phyloP scores from a whole-genome alignment of 345 rosid genomes.

The Noccaea caerulescens region DNA sequence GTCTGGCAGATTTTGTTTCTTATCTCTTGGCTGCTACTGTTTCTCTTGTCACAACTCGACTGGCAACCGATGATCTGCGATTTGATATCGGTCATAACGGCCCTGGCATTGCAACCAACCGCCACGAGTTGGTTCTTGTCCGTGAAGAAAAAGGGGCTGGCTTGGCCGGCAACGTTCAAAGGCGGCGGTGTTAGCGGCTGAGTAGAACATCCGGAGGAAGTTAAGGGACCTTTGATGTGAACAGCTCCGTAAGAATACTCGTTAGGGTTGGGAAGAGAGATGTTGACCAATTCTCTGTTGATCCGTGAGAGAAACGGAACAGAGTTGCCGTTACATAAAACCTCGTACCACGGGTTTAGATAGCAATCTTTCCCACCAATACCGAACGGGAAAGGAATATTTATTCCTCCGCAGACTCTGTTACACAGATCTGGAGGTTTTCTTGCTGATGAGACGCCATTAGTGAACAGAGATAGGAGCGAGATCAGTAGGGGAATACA shows the following conservation, averaged over 20 bases:
- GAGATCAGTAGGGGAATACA: background rate
- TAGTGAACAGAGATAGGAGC: constrained; percentile 32
- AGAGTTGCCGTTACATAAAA: constrained; percentile 32
- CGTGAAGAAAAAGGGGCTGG: constrained; percentile 38
- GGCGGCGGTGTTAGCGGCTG: constrained; percentile 12
- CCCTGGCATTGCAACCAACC: constrained; percentile 48
- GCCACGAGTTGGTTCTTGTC: constrained; percentile 46
- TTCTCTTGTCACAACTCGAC: constrained; percentile 43
- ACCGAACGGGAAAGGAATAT: constrained; percentile 39
- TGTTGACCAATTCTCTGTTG: constrained; percentile 35
- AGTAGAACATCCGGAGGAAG: constrained; percentile 38
- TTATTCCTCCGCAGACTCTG: constrained; percentile 34
- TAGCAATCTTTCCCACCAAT: constrained; percentile 37
- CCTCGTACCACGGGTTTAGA: constrained; percentile 45
- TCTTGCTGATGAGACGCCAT: constrained; percentile 34
- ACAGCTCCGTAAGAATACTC: constrained; percentile 20
- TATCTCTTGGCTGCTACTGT: constrained; percentile 11
- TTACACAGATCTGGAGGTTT: constrained; percentile 37
- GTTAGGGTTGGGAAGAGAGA: background rate
- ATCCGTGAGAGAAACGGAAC: constrained; percentile 37
- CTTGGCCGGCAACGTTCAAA: constrained; percentile 32
- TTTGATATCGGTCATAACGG: background rate
- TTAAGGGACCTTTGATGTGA: constrained; percentile 37
- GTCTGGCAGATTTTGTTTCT: constrained; percentile 48
- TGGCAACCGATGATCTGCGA: constrained; percentile 47